These are phyloP conservation scores for Tetraselmis chui DNA, from an alignment of 139 green algal species.

Conservation along the genomic window DNA sequence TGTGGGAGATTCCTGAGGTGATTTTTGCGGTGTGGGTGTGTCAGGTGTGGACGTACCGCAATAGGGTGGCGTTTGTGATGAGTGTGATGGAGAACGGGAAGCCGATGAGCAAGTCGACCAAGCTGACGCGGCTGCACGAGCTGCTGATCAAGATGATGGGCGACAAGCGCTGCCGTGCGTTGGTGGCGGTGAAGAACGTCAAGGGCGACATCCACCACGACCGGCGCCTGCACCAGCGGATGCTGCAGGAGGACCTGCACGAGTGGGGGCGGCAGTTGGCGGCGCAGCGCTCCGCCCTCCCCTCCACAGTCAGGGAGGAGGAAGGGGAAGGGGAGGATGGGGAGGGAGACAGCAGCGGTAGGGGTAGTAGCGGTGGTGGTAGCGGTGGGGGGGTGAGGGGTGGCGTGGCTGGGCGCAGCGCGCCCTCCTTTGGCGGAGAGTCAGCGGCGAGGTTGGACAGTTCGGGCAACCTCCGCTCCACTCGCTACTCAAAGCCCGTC, in stretches of 20 bases:
- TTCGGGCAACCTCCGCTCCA: background rate
- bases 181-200: constrained; percentile 38
- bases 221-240: constrained; percentile 81
- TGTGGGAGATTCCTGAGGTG: background rate
- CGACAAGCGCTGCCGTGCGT: background rate
- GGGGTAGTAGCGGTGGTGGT: background rate
- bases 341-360: background rate
- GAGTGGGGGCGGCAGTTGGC: background rate
- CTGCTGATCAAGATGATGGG: constrained; percentile 65
- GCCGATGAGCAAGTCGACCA: constrained; percentile 50
- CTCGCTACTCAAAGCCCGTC: background rate
- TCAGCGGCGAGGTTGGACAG: background rate
- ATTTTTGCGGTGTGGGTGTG: background rate
- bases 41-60: constrained; percentile 78
- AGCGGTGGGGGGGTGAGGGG: background rate
- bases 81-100: constrained; percentile 60
- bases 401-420: background rate
- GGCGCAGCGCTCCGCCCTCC: background rate
- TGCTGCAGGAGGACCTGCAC: constrained; percentile 65
- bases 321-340: background rate
- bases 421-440: background rate
- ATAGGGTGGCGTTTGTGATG: constrained; percentile 71
- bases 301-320: background rate
- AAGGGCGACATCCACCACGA: constrained; percentile 77
- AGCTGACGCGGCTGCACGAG: constrained; percentile 51